Conservation (phyloP, 805 yeast genomes). For the Priceomyces castillae region DNA sequence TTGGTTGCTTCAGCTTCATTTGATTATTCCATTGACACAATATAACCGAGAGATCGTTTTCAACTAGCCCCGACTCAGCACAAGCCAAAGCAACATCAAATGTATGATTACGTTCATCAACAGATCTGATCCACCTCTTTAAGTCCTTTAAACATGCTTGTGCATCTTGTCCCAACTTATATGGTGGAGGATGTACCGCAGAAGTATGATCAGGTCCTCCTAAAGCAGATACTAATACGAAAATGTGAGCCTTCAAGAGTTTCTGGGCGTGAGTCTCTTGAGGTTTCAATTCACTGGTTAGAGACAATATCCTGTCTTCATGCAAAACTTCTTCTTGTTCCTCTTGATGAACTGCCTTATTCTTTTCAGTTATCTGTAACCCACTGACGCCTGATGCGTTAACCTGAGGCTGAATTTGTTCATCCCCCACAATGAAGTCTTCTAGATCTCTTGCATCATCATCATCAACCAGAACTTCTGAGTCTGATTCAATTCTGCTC, state of each 20-base stretch:
- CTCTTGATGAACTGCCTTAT: slow-evolving; percentile 4
- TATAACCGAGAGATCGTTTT: slow-evolving; percentile 71
- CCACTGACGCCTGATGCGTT: slow-evolving; percentile 4
- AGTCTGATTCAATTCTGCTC: slow-evolving; percentile 6
- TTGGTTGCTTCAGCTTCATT: slow-evolving; percentile 27
- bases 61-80: slow-evolving; percentile 71
- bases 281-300: slow-evolving; percentile 27
- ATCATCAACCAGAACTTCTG: slow-evolving; percentile 7
- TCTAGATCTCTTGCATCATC: slow-evolving; percentile 27
- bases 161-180: slow-evolving; percentile 86
- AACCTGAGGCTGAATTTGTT: background rate
- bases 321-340: slow-evolving; percentile 15
- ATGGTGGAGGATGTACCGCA: slow-evolving; percentile 45
- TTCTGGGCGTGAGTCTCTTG: slow-evolving; percentile 36
- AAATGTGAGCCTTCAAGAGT: slow-evolving; percentile 66
- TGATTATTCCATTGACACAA: slow-evolving; percentile 67
- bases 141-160: slow-evolving; percentile 82
- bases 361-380: background rate
- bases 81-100: slow-evolving; percentile 88
- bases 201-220: slow-evolving; percentile 83
- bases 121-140: slow-evolving; percentile 81
- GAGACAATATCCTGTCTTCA: slow-evolving; percentile 19
- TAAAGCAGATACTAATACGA: slow-evolving; percentile 79
- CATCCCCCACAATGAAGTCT: slow-evolving; percentile 35
- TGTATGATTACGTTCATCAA: slow-evolving; percentile 68